phyloP scores from a whole-genome alignment of 2,329 filamentous ascomycete species.

The Neurospora sp. region DNA sequence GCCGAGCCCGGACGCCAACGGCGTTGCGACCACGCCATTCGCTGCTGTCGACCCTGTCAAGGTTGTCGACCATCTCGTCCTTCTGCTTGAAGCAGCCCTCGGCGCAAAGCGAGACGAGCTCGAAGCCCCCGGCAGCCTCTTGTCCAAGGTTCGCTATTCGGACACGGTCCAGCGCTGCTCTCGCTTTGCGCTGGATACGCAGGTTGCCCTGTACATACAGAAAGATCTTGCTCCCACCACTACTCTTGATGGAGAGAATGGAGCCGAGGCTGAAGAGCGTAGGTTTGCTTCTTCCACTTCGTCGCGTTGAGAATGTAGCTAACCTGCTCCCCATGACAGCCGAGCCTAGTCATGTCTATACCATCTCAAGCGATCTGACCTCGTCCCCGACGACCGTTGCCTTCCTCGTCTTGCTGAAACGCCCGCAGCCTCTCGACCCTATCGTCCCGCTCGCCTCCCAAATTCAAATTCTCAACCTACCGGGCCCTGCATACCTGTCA shows the following conservation, averaged over 20 bases:
- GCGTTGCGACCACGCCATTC: conserved; percentile 35
- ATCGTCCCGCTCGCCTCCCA: conserved; percentile 74
- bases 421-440: conserved; percentile 77
- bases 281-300: conserved; percentile 16
- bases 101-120: conserved; percentile 71
- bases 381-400: conserved; percentile 70
- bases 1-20: conserved; percentile 36
- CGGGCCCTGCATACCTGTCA: conserved; percentile 64
- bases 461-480: conserved; percentile 86
- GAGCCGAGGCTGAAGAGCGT: conserved; percentile 32
- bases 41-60: conserved; percentile 54
- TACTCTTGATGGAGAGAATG: conserved; percentile 34
- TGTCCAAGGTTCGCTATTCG: conserved; percentile 59
- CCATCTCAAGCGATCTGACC: conserved; percentile 70
- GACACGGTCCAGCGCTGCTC: conserved; percentile 83
- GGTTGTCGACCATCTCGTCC: conserved; percentile 61
- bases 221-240: conserved; percentile 60
- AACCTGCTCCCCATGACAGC: conserved; percentile 15
- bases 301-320: conserved; percentile 12
- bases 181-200: conserved; percentile 80
- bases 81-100: conserved; percentile 62
- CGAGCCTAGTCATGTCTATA: conserved; percentile 56
- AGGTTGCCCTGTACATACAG: conserved; percentile 82
- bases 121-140: conserved; percentile 68
- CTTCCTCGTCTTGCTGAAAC: conserved; percentile 83